These are phyloP conservation scores for Microcera coccophila DNA, from an alignment of 2,329 filamentous ascomycete genomes.

Conservation along the genomic window DNA sequence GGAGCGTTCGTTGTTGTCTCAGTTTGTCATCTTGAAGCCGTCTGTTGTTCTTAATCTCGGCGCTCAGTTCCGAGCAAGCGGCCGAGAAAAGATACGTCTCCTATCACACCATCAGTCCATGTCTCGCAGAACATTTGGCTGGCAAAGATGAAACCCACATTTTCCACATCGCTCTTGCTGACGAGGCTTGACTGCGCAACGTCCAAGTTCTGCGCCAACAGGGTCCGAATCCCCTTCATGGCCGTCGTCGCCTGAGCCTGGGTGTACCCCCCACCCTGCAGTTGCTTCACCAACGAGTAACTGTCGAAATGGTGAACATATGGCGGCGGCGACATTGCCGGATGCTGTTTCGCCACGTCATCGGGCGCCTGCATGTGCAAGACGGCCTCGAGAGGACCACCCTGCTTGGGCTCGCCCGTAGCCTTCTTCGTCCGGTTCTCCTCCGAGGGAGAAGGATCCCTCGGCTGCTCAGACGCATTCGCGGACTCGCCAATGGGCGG, in stretches of 20 bases:
- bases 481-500: constrained; percentile 2
- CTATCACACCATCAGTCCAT: constrained; percentile 32
- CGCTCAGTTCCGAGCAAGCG: constrained; percentile 85
- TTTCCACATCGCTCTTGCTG: constrained; percentile 89
- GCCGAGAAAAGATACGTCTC: constrained; percentile 92
- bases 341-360: constrained; percentile 46
- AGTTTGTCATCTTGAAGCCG: constrained; percentile 75
- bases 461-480: constrained; percentile 5
- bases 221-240: constrained; percentile 85
- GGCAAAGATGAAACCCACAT: constrained; percentile 43
- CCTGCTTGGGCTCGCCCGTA: constrained; percentile 38
- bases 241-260: constrained; percentile 71
- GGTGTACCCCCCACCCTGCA: constrained; percentile 70
- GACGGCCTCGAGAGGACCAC: constrained; percentile 50
- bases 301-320: constrained; percentile 98
- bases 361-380: constrained; percentile 44
- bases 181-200: constrained; percentile 76
- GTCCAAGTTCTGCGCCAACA: constrained; percentile 75
- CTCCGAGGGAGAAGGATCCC: constrained; percentile 9
- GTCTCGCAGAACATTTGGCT: neutral
- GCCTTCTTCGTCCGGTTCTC: constrained; percentile 28
- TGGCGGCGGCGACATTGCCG: constrained; percentile 67
- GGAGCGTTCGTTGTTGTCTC: constrained; percentile 74
- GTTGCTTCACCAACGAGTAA: constrained; percentile 79
- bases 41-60: constrained; percentile 76